A percentile compares a stretch with the other conserved stretches of the same genome.
These are phyloP conservation scores for Garcia nutans DNA, from an alignment of 345 rosid genomes.

Conservation along the genomic window DNA sequence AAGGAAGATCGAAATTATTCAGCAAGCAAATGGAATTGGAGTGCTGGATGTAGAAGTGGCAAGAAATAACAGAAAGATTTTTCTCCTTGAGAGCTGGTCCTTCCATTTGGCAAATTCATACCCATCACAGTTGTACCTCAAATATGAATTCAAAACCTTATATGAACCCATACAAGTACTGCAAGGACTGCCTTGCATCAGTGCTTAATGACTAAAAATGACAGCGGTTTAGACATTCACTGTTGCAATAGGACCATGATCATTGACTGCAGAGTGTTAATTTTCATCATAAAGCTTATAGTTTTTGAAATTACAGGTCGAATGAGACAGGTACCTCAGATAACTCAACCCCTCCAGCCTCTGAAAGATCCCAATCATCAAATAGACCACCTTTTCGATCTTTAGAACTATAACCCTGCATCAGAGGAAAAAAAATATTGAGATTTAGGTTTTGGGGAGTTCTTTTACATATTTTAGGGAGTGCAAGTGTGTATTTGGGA, in stretches of 20 bases:
- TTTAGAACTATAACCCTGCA: constrained; percentile 86
- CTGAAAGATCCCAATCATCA: constrained; percentile 94
- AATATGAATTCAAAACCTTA: background rate
- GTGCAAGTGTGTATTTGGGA: background rate
- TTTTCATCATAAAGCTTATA: background rate
- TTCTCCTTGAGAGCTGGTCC: background rate
- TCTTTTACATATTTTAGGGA: background rate
- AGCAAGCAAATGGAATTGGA: background rate
- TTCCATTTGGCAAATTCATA: background rate
- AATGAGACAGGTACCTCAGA: constrained; percentile 58
- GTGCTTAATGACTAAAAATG: background rate
- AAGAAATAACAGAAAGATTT: background rate
- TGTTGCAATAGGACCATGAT: constrained; percentile 9
- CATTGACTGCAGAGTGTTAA: background rate
- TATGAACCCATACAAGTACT: background rate
- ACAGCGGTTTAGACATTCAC: constrained; percentile 5
- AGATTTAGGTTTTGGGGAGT: background rate
- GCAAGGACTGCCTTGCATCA: background rate
- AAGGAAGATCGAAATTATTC: background rate
- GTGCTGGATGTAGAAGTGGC: background rate
- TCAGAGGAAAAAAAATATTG: background rate
- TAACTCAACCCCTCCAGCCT: constrained; percentile 56
- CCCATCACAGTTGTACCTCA: no score
- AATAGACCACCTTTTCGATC: constrained; percentile 69
- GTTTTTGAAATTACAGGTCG: constrained; percentile 8